Conservation (phyloP, 495 filamentous ascomycete species). For the Penicillium canescens region DNA sequence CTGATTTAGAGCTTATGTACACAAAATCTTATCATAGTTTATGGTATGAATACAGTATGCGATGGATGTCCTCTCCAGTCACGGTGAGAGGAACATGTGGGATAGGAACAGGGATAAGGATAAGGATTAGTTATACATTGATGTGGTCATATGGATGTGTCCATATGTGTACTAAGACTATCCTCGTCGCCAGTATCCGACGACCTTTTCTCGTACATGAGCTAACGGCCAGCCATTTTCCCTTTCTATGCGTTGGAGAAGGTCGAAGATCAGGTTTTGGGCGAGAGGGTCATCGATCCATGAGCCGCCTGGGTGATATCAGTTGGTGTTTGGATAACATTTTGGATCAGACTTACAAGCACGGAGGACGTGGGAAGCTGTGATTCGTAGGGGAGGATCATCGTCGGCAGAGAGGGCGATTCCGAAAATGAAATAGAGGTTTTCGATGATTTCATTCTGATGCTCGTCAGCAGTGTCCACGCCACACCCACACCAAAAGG, state of each 20-base stretch:
- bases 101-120: no score
- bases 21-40: no score
- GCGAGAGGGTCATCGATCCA: conserved; percentile 33
- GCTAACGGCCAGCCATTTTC: conserved; percentile 30
- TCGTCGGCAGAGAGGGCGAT: conserved; percentile 41
- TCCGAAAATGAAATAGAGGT: conserved; percentile 38
- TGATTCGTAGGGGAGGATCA: conserved; percentile 38
- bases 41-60: no score
- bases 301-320: conserved; percentile 26
- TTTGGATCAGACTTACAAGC: conserved; percentile 27
- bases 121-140: no score
- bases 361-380: conserved; percentile 41
- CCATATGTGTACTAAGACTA: no score
- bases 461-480: background rate
- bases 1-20: no score
- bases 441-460: conserved; percentile 30
- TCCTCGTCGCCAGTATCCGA: no score
- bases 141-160: no score
- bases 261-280: conserved; percentile 22
- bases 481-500: background rate
- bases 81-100: no score
- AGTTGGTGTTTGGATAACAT: background rate
- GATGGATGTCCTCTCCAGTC: no score
- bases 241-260: conserved; percentile 20
- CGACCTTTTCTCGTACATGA: conserved; percentile 10